These are phyloP conservation scores for Zasmidium angulare DNA, from an alignment of 2,329 filamentous ascomycete genomes.

Conservation along the genomic window DNA sequence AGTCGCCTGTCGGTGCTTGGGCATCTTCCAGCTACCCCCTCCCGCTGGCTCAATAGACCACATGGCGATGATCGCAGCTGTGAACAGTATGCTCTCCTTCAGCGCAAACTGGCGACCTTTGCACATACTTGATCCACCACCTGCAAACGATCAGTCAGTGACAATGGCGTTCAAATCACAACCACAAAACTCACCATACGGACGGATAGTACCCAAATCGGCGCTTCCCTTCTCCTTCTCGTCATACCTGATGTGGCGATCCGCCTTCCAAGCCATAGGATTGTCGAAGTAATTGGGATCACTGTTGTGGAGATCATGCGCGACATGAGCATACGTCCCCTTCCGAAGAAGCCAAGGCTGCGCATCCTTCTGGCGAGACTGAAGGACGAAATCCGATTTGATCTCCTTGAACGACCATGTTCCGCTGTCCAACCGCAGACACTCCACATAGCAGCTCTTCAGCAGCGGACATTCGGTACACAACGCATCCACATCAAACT, in stretches of 20 bases:
- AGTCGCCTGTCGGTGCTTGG: conserved; percentile 49
- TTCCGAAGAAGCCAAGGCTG: conserved; percentile 34
- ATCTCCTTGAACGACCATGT: conserved; percentile 38
- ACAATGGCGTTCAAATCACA: not conserved
- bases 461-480: conserved; percentile 36
- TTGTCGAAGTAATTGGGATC: conserved; percentile 36
- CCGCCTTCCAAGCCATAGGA: conserved; percentile 33
- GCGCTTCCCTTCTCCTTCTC: conserved; percentile 28
- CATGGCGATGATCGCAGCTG: conserved; percentile 53
- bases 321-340: conserved; percentile 38
- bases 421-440: conserved; percentile 36
- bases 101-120: conserved; percentile 54
- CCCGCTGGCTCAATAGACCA: conserved; percentile 56
- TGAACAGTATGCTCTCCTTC: conserved; percentile 51
- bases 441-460: conserved; percentile 41
- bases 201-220: conserved; percentile 46
- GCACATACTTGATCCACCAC: conserved; percentile 49
- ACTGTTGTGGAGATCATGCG: conserved; percentile 39
- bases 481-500: conserved; percentile 36
- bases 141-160: conserved; percentile 23
- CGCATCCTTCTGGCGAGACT: conserved; percentile 36
- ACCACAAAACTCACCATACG: conserved; percentile 45
- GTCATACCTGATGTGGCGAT: conserved; percentile 36
- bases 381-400: conserved; percentile 36
- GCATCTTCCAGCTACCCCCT: conserved; percentile 52